phyloP scores from a whole-genome alignment of 202 grass and related monocot genomes.

The Cymbopogon flexuosus region DNA sequence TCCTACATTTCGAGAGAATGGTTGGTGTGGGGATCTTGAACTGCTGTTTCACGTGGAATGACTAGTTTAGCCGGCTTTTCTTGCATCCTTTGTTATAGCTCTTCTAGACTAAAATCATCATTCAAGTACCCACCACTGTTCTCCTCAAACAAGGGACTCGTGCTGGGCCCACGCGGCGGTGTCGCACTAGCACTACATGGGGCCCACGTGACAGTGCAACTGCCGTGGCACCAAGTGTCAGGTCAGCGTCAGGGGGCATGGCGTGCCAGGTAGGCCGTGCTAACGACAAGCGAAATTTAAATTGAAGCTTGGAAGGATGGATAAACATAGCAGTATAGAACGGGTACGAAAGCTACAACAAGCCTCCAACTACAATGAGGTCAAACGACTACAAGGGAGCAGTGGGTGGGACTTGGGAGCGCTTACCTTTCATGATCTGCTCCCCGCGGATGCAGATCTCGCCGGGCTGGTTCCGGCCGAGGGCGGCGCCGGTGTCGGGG shows the following conservation, averaged over 20 bases:
- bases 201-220: background rate
- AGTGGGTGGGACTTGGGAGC: no score
- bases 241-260: background rate
- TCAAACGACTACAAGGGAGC: no score
- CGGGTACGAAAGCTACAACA: background rate
- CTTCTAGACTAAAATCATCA: background rate
- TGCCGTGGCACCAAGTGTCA: background rate
- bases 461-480: conserved; percentile 65
- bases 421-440: conserved; percentile 89
- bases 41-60: background rate
- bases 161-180: background rate
- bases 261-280: background rate
- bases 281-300: background rate
- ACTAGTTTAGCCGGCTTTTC: background rate
- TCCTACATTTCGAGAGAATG: background rate
- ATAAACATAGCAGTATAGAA: background rate
- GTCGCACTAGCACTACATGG: no score
- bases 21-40: background rate
- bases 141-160: background rate
- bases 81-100: background rate
- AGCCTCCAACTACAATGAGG: background rate
- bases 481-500: conserved; percentile 59
- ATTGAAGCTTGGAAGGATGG: background rate
- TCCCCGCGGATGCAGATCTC: conserved; percentile 92
- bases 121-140: no score